Conservation (phyloP, 106 monocot species). For the Alisma plantagoaquatica region DNA sequence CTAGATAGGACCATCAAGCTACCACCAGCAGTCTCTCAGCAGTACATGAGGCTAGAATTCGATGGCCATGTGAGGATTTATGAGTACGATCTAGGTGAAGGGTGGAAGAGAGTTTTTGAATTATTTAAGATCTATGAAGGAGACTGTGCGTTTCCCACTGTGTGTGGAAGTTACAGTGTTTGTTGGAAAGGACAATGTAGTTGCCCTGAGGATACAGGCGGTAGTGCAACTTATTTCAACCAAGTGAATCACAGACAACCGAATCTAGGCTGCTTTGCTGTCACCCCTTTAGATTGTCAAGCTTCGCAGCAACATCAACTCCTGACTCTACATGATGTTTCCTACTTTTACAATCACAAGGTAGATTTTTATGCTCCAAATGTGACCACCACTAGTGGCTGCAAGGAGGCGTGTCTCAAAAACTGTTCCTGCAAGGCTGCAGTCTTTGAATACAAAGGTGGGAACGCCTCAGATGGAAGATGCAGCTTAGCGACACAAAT, state of each 20-base stretch:
- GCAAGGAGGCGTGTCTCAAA: slow-evolving; percentile 35
- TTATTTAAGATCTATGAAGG: no score
- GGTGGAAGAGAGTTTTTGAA: background rate
- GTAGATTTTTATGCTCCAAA: background rate
- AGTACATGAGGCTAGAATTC: slow-evolving; percentile 32
- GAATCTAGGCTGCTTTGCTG: background rate
- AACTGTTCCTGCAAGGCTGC: slow-evolving; percentile 10
- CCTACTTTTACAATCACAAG: slow-evolving; percentile 4
- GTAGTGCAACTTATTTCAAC: no score
- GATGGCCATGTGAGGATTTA: slow-evolving; percentile 43
- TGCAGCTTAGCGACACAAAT: background rate
- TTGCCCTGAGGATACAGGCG: background rate
- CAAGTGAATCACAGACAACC: no score
- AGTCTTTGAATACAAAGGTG: background rate
- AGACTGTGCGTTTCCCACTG: slow-evolving; percentile 3
- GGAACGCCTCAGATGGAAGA: background rate
- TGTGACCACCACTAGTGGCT: background rate
- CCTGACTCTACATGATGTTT: background rate
- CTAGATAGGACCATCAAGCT: no score
- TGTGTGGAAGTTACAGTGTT: slow-evolving; percentile 5
- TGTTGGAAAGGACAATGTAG: background rate
- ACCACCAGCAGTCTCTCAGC: slow-evolving; percentile 1
- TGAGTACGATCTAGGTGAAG: slow-evolving; percentile 6
- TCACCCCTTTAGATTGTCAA: slow-evolving; percentile 5
- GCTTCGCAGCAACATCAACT: background rate